A percentile compares a stretch with the other conserved stretches of the same genome.
Evolutionary conservation across 2,329 filamentous ascomycete species (phyloP).

Genomic region (Verticillium albo-atrum): DNA sequence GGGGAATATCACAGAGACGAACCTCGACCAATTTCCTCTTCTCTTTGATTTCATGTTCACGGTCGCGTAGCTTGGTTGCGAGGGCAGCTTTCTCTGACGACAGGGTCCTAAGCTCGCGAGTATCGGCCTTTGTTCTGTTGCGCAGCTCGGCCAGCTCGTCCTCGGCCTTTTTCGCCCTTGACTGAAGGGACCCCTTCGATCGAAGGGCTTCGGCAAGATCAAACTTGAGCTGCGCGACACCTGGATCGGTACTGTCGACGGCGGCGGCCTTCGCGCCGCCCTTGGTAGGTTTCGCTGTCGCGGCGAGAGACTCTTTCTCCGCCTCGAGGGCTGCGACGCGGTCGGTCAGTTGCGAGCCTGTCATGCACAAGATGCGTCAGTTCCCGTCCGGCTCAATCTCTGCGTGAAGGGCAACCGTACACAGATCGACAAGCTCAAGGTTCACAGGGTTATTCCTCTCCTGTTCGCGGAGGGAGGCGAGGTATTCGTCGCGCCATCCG

Average conservation of each 20-base stretch:
- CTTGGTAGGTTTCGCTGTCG: slow-evolving; percentile 20
- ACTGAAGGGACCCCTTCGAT: slow-evolving; percentile 63
- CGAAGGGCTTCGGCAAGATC: slow-evolving; percentile 76
- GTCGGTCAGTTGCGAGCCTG: slow-evolving; percentile 64
- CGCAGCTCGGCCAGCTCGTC: slow-evolving; percentile 62
- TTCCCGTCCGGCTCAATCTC: background rate
- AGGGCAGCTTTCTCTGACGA: slow-evolving; percentile 58
- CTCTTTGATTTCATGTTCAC: slow-evolving; percentile 78
- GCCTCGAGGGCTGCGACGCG: slow-evolving; percentile 60
- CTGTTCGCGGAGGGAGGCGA: slow-evolving; percentile 68
- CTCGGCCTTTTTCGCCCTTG: slow-evolving; percentile 57
- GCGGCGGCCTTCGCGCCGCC: slow-evolving; percentile 11
- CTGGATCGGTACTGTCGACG: slow-evolving; percentile 21
- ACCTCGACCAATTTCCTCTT: slow-evolving; percentile 82
- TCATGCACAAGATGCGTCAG: background rate
- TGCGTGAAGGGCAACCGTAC: slow-evolving; percentile 42
- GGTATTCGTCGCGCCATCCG: slow-evolving; percentile 79
- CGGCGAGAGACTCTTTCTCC: slow-evolving; percentile 41
- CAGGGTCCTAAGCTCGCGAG: slow-evolving; percentile 56
- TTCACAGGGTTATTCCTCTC: slow-evolving; percentile 60
- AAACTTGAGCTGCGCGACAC: slow-evolving; percentile 49
- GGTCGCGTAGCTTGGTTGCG: slow-evolving; percentile 66
- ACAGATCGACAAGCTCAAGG: slow-evolving; percentile 70
- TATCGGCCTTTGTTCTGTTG: slow-evolving; percentile 53
- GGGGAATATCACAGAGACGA: background rate